phyloP scores from a whole-genome alignment of 2,329 filamentous ascomycete genomes.

The Penicillium sp. region DNA sequence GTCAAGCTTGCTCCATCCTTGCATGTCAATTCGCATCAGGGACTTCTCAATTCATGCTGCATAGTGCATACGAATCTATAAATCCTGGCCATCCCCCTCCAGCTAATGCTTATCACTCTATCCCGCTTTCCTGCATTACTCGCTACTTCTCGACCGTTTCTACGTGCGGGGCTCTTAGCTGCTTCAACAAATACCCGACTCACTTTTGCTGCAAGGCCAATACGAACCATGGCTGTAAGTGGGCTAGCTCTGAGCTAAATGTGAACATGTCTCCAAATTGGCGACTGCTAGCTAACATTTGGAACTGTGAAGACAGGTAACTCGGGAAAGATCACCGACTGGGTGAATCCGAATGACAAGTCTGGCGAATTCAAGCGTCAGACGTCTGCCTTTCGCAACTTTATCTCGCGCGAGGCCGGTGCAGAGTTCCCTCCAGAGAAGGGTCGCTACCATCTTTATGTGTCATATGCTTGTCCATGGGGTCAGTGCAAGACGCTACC shows the following conservation, averaged over 20 bases:
- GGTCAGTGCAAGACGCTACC: slow-evolving; percentile 34
- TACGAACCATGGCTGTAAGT: slow-evolving; percentile 32
- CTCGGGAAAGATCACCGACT: slow-evolving; percentile 64
- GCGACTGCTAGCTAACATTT: neutral
- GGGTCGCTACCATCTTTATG: slow-evolving; percentile 87
- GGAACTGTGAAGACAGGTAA: slow-evolving; percentile 18
- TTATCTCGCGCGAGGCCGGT: slow-evolving; percentile 64
- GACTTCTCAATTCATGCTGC: too few relatives aligned
- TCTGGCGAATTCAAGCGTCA: slow-evolving; percentile 91
- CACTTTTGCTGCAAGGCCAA: slow-evolving; percentile 17
- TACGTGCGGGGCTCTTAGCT: slow-evolving; percentile 10
- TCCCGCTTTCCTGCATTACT: slow-evolving; percentile 18
- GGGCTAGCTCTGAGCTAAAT: neutral
- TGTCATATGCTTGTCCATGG: slow-evolving; percentile 93
- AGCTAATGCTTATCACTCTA: slow-evolving; percentile 23
- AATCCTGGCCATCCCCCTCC: neutral
- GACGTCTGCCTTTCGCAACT: slow-evolving; percentile 73
- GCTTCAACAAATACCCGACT: slow-evolving; percentile 8
- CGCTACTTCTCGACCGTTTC: slow-evolving; percentile 14
- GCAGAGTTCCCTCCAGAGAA: slow-evolving; percentile 79
- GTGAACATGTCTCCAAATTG: too few relatives aligned
- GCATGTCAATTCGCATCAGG: neutral
- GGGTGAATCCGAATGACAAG: slow-evolving; percentile 71
- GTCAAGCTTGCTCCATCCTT: neutral
- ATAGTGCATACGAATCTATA: slow-evolving; percentile 4